Conservation (phyloP, 306 rosid genomes). For the Dicorynia guianensis region DNA sequence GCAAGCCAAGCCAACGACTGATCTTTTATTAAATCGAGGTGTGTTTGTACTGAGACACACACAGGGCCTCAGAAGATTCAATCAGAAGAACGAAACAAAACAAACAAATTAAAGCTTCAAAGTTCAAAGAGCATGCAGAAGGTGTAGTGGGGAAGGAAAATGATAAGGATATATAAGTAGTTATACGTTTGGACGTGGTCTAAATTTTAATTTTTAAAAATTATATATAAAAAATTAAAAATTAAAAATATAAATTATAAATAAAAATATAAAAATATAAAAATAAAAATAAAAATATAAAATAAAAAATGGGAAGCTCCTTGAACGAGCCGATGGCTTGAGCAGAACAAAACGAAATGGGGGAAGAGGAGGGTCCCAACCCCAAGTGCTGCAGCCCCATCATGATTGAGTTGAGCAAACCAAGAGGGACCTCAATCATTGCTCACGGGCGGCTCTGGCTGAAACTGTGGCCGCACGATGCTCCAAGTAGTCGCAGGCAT, state of each 20-base stretch:
- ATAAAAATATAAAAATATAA: too few relatives aligned
- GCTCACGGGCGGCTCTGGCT: slow-evolving; percentile 55
- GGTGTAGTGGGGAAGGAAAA: not conserved
- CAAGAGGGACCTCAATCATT: slow-evolving; percentile 56
- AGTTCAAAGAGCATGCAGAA: slow-evolving; percentile 10
- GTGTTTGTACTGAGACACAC: slow-evolving; percentile 30
- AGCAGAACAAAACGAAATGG: not conserved
- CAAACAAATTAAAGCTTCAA: slow-evolving; percentile 52
- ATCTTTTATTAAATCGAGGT: slow-evolving; percentile 38
- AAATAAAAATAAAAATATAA: too few relatives aligned
- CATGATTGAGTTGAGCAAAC: slow-evolving; percentile 52
- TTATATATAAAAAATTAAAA: too few relatives aligned
- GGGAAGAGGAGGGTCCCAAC: not conserved
- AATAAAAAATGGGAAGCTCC: not conserved
- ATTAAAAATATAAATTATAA: too few relatives aligned
- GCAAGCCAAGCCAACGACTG: not conserved
- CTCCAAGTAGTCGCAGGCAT: slow-evolving; percentile 37
- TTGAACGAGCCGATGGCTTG: slow-evolving; percentile 3
- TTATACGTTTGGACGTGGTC: too few relatives aligned
- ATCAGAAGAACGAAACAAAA: slow-evolving; percentile 18
- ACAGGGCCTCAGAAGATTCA: not conserved
- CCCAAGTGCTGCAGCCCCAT: not conserved
- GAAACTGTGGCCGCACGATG: slow-evolving; percentile 53
- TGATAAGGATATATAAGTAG: too few relatives aligned
- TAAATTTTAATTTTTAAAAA: too few relatives aligned